These are phyloP conservation scores for Neurospora crassa DNA, from an alignment of 2,329 filamentous ascomycete species.

Conservation along the genomic window DNA sequence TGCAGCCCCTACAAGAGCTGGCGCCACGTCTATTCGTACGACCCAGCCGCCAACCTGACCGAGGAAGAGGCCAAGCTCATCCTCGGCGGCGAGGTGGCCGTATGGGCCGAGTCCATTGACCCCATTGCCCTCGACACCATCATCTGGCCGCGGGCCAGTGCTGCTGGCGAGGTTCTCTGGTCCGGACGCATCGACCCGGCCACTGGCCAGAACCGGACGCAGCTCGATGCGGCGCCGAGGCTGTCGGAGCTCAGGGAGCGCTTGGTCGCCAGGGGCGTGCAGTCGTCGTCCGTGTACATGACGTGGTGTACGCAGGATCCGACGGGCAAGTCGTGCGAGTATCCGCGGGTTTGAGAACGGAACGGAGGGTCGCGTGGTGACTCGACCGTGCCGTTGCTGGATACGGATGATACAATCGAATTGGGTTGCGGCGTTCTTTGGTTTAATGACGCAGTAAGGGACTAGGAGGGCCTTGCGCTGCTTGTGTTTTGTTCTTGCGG, in stretches of 20 bases:
- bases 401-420: not conserved
- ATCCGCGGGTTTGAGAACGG: conserved; percentile 10
- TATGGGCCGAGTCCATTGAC: conserved; percentile 78
- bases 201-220: conserved; percentile 58
- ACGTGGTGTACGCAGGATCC: conserved; percentile 55
- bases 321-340: conserved; percentile 38
- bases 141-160: conserved; percentile 68
- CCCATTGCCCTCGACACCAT: conserved; percentile 63
- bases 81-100: conserved; percentile 70
- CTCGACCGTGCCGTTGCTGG: not conserved
- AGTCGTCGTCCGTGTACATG: conserved; percentile 59
- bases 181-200: conserved; percentile 55
- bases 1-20: conserved; percentile 74
- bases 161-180: conserved; percentile 74
- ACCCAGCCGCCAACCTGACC: conserved; percentile 58
- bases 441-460: not conserved
- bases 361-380: not conserved
- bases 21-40: conserved; percentile 71
- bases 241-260: conserved; percentile 69
- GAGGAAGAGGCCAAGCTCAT: conserved; percentile 55
- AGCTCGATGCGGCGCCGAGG: conserved; percentile 58
- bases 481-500: not conserved
- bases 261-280: conserved; percentile 58
- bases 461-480: not conserved
- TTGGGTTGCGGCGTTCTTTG: not conserved